Conservation (phyloP, 192 early-diverging fungal species). For the Physocladia obscura region DNA sequence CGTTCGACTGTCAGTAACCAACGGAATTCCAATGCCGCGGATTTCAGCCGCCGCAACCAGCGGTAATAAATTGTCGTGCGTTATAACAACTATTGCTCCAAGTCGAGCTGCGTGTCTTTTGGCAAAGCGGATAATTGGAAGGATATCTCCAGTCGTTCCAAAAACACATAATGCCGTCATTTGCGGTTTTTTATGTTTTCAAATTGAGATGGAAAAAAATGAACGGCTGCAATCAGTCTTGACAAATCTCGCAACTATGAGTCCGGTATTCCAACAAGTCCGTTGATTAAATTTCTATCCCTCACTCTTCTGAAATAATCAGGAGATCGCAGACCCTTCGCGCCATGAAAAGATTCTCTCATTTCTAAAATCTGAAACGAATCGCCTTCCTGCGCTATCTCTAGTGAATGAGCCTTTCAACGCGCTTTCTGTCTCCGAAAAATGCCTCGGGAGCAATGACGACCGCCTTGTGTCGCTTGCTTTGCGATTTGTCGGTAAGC, state of each 20-base stretch:
- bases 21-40: not conserved
- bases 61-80: not conserved
- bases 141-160: not conserved
- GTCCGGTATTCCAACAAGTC: too few relatives aligned
- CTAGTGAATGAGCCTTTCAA: not conserved
- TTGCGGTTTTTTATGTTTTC: not conserved
- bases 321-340: conserved; percentile 19
- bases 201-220: not conserved
- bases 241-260: too few relatives aligned
- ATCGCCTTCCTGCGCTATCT: not conserved
- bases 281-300: too few relatives aligned
- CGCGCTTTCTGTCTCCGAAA: not conserved
- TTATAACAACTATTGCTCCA: not conserved
- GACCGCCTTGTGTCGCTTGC: conserved; percentile 1
- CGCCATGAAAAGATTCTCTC: conserved; percentile 25
- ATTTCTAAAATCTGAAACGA: not conserved
- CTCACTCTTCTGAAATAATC: too few relatives aligned
- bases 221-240: too few relatives aligned
- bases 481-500: conserved; percentile 9
- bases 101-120: not conserved
- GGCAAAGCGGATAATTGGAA: not conserved
- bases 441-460: not conserved
- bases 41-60: not conserved
- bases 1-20: not conserved
- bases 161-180: not conserved